These are phyloP conservation scores for Hypoxylon lienhwacheense DNA, from an alignment of 495 filamentous ascomycete genomes.

Conservation along the genomic window DNA sequence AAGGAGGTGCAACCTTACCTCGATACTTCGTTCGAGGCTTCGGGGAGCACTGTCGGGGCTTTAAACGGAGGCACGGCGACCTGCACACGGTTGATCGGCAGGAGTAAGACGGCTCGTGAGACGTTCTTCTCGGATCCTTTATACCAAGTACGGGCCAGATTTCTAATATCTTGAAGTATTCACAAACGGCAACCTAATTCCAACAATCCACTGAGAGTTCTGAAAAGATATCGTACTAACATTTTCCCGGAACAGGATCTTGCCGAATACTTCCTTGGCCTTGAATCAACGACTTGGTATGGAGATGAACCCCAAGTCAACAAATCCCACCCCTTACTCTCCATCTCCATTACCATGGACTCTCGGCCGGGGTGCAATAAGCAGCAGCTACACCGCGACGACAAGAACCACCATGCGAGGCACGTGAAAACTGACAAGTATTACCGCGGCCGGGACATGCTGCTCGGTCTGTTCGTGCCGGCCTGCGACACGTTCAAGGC, in stretches of 20 bases:
- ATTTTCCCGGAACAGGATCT: background rate
- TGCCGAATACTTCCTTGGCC: slow-evolving; percentile 17
- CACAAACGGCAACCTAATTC: too few species aligned
- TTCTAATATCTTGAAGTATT: too few species aligned
- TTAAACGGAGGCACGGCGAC: slow-evolving; percentile 8
- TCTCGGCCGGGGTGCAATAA: slow-evolving; percentile 26
- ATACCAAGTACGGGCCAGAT: background rate
- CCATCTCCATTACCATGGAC: slow-evolving; percentile 35
- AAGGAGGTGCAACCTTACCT: slow-evolving; percentile 27
- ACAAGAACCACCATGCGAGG: slow-evolving; percentile 39
- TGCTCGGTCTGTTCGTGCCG: slow-evolving; percentile 41
- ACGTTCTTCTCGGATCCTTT: slow-evolving; percentile 28
- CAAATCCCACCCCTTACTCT: slow-evolving; percentile 32
- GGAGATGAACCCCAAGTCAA: slow-evolving; percentile 26
- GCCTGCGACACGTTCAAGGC: slow-evolving; percentile 39
- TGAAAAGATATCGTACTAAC: background rate
- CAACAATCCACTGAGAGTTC: background rate
- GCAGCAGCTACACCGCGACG: slow-evolving; percentile 40
- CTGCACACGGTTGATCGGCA: slow-evolving; percentile 17
- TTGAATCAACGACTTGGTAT: slow-evolving; percentile 33
- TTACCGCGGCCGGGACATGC: slow-evolving; percentile 11
- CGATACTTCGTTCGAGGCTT: background rate
- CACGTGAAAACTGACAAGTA: slow-evolving; percentile 31
- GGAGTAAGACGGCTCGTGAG: slow-evolving; percentile 29
- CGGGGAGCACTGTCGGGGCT: background rate